A percentile compares a stretch with the other conserved stretches of the same genome.
Evolutionary conservation across 2,329 filamentous ascomycete genomes (phyloP).

Genomic region (Monosporascus ibericus): DNA sequence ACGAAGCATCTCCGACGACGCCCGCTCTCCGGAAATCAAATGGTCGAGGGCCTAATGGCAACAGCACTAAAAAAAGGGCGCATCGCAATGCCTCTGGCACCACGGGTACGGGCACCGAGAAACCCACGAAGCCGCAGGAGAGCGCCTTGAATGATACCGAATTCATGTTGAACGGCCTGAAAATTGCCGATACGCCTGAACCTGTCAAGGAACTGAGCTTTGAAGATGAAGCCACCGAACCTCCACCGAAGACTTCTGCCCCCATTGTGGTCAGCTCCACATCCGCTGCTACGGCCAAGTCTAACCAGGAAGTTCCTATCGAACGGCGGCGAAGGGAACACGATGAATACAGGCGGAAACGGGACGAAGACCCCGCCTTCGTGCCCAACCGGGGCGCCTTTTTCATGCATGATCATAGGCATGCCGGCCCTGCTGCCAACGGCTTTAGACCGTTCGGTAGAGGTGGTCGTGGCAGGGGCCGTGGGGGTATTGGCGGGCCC

Average conservation of each 20-base stretch:
- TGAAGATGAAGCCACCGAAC: constrained; percentile 34
- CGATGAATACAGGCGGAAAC: constrained; percentile 82
- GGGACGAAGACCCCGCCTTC: constrained; percentile 85
- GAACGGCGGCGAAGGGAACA: constrained; percentile 78
- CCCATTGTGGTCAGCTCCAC: constrained; percentile 51
- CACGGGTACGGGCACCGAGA: constrained; percentile 19
- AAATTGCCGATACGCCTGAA: constrained; percentile 35
- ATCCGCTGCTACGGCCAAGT: constrained; percentile 34
- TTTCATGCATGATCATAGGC: constrained; percentile 93
- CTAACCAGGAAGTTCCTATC: constrained; percentile 49
- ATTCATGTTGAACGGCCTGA: constrained; percentile 51
- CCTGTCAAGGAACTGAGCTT: constrained; percentile 41
- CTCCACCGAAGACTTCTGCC: constrained; percentile 35
- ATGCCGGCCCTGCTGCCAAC: constrained; percentile 69
- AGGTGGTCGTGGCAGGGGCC: constrained; percentile 56
- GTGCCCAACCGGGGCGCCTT: constrained; percentile 92
- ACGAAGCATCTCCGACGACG: constrained; percentile 48
- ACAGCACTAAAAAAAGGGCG: constrained; percentile 24
- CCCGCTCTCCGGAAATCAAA: constrained; percentile 22
- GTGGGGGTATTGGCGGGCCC: constrained; percentile 51
- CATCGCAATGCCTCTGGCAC: constrained; percentile 19
- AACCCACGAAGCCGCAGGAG: constrained; percentile 28
- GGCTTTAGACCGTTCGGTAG: constrained; percentile 68
- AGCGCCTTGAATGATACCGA: constrained; percentile 47
- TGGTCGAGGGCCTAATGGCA: constrained; percentile 25